Evolutionary conservation across 768 basidiomycete species (phyloP), one percentile per base, ranked within the genome.

Genomic region (Tubosaeta sp.): DNA sequence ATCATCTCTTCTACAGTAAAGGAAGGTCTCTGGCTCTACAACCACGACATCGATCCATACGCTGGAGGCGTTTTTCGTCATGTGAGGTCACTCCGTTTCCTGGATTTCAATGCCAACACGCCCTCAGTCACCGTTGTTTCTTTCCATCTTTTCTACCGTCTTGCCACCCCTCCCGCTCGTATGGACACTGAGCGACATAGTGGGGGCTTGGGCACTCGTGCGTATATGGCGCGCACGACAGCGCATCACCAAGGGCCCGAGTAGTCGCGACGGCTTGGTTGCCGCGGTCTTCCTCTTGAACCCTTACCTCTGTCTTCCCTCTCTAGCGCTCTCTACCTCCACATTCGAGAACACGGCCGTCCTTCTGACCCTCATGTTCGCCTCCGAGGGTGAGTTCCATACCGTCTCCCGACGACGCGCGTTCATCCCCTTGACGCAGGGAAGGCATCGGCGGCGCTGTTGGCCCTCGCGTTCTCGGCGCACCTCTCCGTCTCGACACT

Each of bases 1-100:
- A 41, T 19, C 14, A 11, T 38, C 8, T 19, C 34, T 44, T 17
- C 47, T 45, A 39, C 56, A 97, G 95, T 98, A 53, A 83, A 84
- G 64, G 95, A 97, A 70, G 95, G 94, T 16, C 77, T 95, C 5
- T 92, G 85, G 70, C 78, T 97, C 14, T 85, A 85, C 56, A 73
- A 77, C 38, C 74, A 88, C 70, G 84, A 82, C n/a, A 72, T 91
- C 22, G 82, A 94, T 65, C 94, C 94, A 29, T 97, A 97, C 59
- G 79, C 85, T 51, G 94, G 92, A 37, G 89, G 91, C 6, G 72
- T 84, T 10, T 91, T 95, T 65, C 80, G 85, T 63, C 93, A 95
- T 69, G 94, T 95, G 70, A 54, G 88, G 57, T 8, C 11, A 33
- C 33, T 32, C 12, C 43, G n/a, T 33, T 46, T 37, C 31, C 17